Evolutionary conservation across 345 rosid species (phyloP), one percentile per base, ranked within the genome.

Genomic region (Kandelia obovata): DNA sequence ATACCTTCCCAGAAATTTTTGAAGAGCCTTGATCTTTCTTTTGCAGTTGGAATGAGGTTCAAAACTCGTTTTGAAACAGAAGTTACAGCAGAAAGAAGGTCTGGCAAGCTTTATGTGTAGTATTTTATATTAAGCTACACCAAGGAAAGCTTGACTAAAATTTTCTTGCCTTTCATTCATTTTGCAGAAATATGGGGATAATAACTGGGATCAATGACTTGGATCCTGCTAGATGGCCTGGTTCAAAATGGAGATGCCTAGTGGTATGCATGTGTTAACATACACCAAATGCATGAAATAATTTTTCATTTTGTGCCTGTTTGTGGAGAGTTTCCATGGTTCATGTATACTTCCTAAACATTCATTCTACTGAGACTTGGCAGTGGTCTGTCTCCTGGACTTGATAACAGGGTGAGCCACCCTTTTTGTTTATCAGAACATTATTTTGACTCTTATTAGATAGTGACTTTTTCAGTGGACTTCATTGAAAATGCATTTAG

Each of bases 211-310:
- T 90, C 67, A 84, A 87, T 68, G 98, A 92, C 66, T 59, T 87
- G 53, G 99, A 95, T 83, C 98, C 98, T 71, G 66, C 76, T 63
- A 78, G 98, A 75, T 95, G 99, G 99, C 89, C 92, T 66, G 85
- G 88, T 67, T 95, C 99, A 19, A 95, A 90, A 81, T 95, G 99
- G 99, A 85, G 89, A 84, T 89, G 97, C 81, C 87, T 95, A 61
- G 37, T 73, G 91, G 99, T 94, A 85, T 58, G 74, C 61, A 2
- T 25, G 34, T 64, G 51, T 47, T n/a, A 6, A 6, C 13, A 25
- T 52, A 32, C 34, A 17, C 53, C n/a, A 23, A 19, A 21, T n/a
- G 7, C 53, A 23, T 61, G 37, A 35, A 53, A 61, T 34, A 1
- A 7, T 34, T 2, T 0, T 34, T 34, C 9, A 7, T 34, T 34